phyloP scores from a whole-genome alignment of 169 alveolate genomes.

The Amoebophrya sp. region DNA sequence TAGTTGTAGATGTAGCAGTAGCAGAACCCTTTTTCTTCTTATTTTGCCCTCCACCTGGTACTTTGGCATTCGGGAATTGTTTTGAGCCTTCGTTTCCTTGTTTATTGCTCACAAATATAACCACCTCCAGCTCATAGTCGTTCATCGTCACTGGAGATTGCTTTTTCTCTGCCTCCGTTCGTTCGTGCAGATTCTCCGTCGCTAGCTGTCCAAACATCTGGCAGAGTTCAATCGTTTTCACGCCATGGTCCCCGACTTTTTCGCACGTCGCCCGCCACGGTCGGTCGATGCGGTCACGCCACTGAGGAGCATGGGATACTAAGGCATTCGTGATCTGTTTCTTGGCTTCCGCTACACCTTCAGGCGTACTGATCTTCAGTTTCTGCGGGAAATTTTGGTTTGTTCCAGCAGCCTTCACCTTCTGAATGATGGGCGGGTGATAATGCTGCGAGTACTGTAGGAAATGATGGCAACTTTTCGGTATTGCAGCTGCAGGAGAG shows the following conservation, averaged over 20 bases:
- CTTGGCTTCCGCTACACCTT: not conserved
- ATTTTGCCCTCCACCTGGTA: no score
- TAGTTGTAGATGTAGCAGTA: no score
- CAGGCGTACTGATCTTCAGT: not conserved
- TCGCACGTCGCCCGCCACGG: slow-evolving; percentile 10
- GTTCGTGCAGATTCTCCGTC: not conserved
- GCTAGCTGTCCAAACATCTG: not conserved
- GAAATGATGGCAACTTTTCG: no score
- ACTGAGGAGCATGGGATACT: not conserved
- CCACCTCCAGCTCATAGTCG: not conserved
- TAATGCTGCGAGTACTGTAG: not conserved
- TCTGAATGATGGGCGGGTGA: not conserved
- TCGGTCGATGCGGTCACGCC: not conserved
- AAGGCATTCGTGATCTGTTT: not conserved
- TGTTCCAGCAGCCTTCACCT: not conserved
- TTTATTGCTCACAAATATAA: not conserved
- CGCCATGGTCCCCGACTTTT: not conserved
- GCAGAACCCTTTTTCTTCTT: no score
- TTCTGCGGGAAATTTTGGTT: not conserved
- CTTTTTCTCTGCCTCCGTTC: not conserved
- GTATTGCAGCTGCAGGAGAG: no score
- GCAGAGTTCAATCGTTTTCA: not conserved
- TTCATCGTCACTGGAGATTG: not conserved
- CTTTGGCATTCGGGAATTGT: not conserved
- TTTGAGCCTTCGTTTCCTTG: not conserved